Evolutionary conservation across 164 flowering plant genomes (phyloP), one percentile per base, ranked within the genome.

Genomic region (Berberis thunbergii): DNA sequence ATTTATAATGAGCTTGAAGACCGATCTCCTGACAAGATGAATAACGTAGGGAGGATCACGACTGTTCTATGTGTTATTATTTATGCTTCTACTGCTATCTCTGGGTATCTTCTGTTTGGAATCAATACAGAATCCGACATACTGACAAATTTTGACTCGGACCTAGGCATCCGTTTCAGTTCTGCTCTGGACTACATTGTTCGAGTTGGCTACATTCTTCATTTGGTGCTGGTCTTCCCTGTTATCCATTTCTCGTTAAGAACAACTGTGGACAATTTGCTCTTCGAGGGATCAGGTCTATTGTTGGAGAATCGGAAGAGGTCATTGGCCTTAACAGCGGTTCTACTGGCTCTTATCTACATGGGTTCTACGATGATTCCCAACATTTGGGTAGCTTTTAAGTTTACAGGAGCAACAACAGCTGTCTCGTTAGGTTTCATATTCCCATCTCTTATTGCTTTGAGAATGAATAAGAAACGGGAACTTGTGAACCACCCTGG

Each of bases 341-440:
- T 84, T 40, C 73, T 95, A 43, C 69, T 95, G 67, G 77, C 38
- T 2, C 78, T 87, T 54, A 80, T 85, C 39, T 95, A 87, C 68
- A 9, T 87, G 13, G 96, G 86, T 0, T 95, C 97, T 38, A 87
- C 96, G 2, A 81, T 88, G 90, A 82, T 95, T 64, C 99, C 97
- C 3, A 91, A 73, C 69, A 94, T 94, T 63, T 95, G 99, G 97
- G 88, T 87, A 2, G 99, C 99, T 60, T 91, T 95, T 73, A 95
- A 89, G 74, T 91, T 95, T 73, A 91, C 99, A 13, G 99, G 99
- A 26, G 97, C 97, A 43, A 94, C 97, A 26, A 84, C 97, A 4
- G 99, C 96, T 6, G 85, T 94, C 41, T 87, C 96, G 13, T 75
- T 91, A 60, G 99, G 97, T 62, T 94, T 89, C 57, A 89, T 86